phyloP scores from a whole-genome alignment of 208 protist species.

The Crithidia bombi region DNA sequence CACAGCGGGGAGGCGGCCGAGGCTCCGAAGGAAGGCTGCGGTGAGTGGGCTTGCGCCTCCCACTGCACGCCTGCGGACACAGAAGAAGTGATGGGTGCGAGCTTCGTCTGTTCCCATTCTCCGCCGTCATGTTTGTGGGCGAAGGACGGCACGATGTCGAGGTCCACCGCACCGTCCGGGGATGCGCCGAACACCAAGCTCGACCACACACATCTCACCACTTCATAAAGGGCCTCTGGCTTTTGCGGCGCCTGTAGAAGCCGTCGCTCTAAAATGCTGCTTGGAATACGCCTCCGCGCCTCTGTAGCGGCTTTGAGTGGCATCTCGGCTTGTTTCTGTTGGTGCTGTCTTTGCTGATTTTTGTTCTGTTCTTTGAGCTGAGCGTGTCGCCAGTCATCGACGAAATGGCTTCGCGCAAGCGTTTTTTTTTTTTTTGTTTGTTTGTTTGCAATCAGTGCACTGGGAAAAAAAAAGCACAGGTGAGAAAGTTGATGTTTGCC shows the following conservation, averaged over 20 bases:
- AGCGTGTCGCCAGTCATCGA: no score
- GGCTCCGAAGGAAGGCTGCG: background rate
- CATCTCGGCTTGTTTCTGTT: background rate
- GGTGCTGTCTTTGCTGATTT: no score
- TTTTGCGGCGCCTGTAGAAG: conserved; percentile 18
- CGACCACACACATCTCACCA: conserved; percentile 27
- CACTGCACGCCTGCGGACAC: background rate
- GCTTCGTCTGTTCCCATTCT: background rate
- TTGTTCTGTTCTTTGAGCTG: no score
- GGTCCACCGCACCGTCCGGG: background rate
- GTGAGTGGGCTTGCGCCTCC: conserved; percentile 1
- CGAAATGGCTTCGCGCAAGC: no score
- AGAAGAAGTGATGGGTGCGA: background rate
- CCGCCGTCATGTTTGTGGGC: background rate
- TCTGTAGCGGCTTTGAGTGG: background rate
- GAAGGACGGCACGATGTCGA: background rate
- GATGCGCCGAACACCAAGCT: conserved; percentile 19
- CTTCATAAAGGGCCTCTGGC: conserved; percentile 25
- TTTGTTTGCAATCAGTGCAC: no score
- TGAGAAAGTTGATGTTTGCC: no score
- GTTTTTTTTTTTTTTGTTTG: background rate
- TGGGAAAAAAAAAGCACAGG: no score
- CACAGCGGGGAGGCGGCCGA: background rate
- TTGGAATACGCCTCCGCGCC: conserved; percentile 2
- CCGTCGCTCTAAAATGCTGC: conserved; percentile 13